These are phyloP conservation scores for Megacollybia platyphylla DNA, from an alignment of 1,284 basidiomycete genomes.

Conservation along the genomic window DNA sequence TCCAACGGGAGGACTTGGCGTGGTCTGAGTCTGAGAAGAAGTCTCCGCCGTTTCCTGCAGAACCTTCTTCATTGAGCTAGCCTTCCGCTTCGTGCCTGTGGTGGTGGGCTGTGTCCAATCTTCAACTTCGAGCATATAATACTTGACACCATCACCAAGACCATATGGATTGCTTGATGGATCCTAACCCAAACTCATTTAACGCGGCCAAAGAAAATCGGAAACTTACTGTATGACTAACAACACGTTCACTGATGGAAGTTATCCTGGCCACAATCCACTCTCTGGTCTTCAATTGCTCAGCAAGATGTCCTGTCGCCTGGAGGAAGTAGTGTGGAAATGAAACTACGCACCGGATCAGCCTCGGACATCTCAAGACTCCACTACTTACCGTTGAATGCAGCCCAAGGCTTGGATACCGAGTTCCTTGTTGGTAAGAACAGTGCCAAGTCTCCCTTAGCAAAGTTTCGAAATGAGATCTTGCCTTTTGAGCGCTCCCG, in stretches of 20 bases:
- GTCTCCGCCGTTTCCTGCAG: conserved; percentile 25
- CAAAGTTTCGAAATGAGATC: conserved; percentile 88
- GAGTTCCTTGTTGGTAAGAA: conserved; percentile 94
- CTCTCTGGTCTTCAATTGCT: conserved; percentile 77
- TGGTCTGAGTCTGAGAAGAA: conserved; percentile 10
- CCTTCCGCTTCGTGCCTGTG: conserved; percentile 39
- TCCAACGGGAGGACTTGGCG: conserved; percentile 2
- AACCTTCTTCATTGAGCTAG: conserved; percentile 30
- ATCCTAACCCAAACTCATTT: conserved; percentile 30
- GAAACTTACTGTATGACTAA: conserved; percentile 46
- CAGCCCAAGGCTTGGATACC: conserved; percentile 90
- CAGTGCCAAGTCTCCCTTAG: conserved; percentile 86
- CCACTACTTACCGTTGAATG: conserved; percentile 70
- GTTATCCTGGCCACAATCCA: conserved; percentile 93
- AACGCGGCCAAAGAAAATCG: not conserved
- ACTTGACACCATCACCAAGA: conserved; percentile 83
- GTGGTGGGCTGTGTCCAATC: conserved; percentile 73
- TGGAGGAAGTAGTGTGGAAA: conserved; percentile 96
- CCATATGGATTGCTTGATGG: conserved; percentile 66
- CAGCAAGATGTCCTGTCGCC: conserved; percentile 72
- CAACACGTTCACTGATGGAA: conserved; percentile 77
- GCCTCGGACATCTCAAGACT: conserved; percentile 17
- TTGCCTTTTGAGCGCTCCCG: conserved; percentile 87
- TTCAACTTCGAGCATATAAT: conserved; percentile 88
- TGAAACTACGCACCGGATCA: conserved; percentile 49